Evolutionary conservation across 306 rosid species (phyloP).

Genomic region (Cucumis cinereus): DNA sequence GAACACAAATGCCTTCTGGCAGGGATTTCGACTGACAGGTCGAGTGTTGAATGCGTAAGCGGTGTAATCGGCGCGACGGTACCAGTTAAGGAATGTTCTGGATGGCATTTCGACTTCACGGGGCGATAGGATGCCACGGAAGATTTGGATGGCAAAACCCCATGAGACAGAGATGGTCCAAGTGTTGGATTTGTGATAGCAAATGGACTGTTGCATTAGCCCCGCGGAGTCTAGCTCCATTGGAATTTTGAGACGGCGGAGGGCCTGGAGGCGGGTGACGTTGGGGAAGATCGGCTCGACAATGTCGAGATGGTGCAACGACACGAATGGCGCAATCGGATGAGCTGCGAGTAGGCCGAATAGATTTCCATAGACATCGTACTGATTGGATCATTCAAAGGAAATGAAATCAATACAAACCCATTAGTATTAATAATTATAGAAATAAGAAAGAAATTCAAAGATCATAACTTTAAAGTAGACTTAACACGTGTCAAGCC

Average conservation of each 20-base stretch:
- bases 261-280: constrained; percentile 51
- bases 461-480: background rate
- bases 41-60: constrained; percentile 98
- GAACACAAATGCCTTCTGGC: constrained; percentile 86
- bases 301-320: constrained; percentile 90
- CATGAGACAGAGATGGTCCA: constrained; percentile 94
- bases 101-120: constrained; percentile 96
- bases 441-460: background rate
- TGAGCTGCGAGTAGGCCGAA: constrained; percentile 94
- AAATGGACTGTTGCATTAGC: constrained; percentile 85
- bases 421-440: too few species aligned
- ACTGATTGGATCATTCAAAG: constrained; percentile 26
- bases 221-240: constrained; percentile 75
- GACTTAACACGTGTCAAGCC: background rate
- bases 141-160: constrained; percentile 85
- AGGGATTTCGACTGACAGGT: constrained; percentile 69
- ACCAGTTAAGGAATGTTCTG: constrained; percentile 90
- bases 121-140: constrained; percentile 68
- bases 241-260: constrained; percentile 50
- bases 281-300: constrained; percentile 96
- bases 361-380: constrained; percentile 87
- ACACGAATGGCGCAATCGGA: constrained; percentile 83
- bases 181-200: constrained; percentile 44
- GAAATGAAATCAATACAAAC: background rate
- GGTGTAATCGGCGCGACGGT: constrained; percentile 78